A percentile compares a stretch with the other conserved stretches of the same genome.
phyloP scores from a whole-genome alignment of 371 early-diverging fungal genomes.

The Sporodiniella umbellata region DNA sequence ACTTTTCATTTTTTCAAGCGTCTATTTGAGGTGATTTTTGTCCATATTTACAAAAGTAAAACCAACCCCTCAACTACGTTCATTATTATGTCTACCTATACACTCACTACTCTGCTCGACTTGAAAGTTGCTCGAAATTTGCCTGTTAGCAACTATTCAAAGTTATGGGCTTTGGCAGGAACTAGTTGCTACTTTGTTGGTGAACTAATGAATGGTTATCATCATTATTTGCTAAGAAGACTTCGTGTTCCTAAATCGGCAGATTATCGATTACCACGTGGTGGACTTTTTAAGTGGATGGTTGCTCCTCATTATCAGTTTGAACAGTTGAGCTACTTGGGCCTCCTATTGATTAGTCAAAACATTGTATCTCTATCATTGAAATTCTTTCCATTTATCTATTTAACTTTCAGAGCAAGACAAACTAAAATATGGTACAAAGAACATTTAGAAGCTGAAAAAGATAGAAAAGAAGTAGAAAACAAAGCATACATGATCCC shows the following conservation, averaged over 20 bases:
- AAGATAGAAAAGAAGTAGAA: slow-evolving; percentile 5
- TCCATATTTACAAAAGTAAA: slow-evolving; percentile 16
- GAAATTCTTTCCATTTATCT: slow-evolving; percentile 23
- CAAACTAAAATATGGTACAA: slow-evolving; percentile 24
- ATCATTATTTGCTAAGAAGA: slow-evolving; percentile 11
- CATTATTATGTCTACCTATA: slow-evolving; percentile 3
- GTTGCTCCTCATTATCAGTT: slow-evolving; percentile 23
- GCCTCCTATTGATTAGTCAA: slow-evolving; percentile 22
- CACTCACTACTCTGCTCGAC: slow-evolving; percentile 8
- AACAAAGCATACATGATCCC: slow-evolving; percentile 19
- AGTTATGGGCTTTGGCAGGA: not conserved
- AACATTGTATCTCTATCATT: slow-evolving; percentile 17
- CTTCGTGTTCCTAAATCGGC: slow-evolving; percentile 1
- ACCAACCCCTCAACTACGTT: slow-evolving; percentile 5
- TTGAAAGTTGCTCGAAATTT: slow-evolving; percentile 5
- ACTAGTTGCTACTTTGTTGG: slow-evolving; percentile 3
- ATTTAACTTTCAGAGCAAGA: slow-evolving; percentile 20
- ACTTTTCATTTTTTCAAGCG: slow-evolving; percentile 22
- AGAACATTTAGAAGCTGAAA: slow-evolving; percentile 1
- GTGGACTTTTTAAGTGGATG: slow-evolving; percentile 20
- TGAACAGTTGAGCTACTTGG: slow-evolving; percentile 23
- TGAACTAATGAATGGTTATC: slow-evolving; percentile 6
- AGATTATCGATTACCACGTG: slow-evolving; percentile 15
- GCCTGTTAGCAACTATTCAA: slow-evolving; percentile 1
- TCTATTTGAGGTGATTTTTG: slow-evolving; percentile 14